Conservation (phyloP, 73 alveolate species). For the Uronychia binucleata region DNA sequence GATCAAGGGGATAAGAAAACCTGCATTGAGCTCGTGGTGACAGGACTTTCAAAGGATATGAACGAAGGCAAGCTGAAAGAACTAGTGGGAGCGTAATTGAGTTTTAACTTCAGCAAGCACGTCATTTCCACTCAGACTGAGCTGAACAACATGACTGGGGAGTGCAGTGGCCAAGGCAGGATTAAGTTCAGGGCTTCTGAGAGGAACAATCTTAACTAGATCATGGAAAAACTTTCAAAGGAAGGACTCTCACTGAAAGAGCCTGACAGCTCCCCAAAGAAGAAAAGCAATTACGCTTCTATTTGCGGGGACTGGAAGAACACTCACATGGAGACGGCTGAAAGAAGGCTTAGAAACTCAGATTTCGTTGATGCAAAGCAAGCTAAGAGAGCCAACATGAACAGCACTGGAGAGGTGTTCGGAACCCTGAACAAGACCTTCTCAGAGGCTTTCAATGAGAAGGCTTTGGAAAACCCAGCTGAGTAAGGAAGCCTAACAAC, state of each 20-base stretch:
- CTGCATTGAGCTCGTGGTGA: not conserved
- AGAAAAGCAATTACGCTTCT: not conserved
- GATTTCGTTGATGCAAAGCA: not conserved
- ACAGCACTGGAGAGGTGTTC: not conserved
- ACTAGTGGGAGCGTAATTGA: not conserved
- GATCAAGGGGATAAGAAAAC: not conserved
- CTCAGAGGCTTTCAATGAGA: not conserved
- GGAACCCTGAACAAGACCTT: not conserved
- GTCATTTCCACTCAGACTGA: not conserved
- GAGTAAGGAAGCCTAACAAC: too few relatives aligned
- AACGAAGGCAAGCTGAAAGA: not conserved
- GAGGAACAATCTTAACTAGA: not conserved
- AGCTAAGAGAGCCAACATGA: not conserved
- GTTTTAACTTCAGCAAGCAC: not conserved
- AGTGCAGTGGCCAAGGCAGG: not conserved
- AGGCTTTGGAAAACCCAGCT: too few relatives aligned
- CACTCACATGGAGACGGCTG: not conserved
- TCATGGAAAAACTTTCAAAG: not conserved
- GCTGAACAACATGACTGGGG: not conserved
- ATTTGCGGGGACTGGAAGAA: not conserved
- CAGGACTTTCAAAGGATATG: not conserved
- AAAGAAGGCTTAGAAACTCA: not conserved
- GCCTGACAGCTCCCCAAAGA: not conserved
- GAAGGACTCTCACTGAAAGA: not conserved
- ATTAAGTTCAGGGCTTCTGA: not conserved